Conservation (phyloP, 345 rosid species). For the Camelina sativa region DNA sequence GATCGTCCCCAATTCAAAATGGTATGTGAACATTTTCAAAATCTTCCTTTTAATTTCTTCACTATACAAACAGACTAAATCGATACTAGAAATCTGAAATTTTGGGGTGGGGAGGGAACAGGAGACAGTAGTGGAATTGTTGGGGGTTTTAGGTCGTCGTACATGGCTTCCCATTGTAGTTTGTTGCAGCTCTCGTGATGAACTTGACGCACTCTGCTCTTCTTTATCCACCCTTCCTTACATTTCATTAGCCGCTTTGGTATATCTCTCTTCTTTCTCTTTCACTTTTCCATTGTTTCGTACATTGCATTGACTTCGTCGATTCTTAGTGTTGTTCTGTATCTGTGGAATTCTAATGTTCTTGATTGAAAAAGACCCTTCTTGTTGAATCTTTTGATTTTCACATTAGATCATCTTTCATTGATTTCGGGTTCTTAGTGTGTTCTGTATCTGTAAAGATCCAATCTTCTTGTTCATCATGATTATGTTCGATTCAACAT, state of each 20-base stretch:
- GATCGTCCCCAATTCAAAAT: conserved; percentile 85
- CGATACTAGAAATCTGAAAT: not conserved
- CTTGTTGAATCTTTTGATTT: not conserved
- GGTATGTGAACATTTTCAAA: conserved; percentile 44
- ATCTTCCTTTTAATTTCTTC: not conserved
- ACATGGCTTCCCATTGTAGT: conserved; percentile 74
- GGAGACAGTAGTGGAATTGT: conserved; percentile 77
- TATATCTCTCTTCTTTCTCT: conserved; percentile 46
- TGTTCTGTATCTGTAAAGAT: not conserved
- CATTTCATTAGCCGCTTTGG: conserved; percentile 72
- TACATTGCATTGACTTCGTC: not conserved
- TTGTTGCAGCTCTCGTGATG: conserved; percentile 92
- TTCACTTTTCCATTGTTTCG: not conserved
- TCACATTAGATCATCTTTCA: not conserved
- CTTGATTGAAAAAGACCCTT: not conserved
- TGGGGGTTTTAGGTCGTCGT: conserved; percentile 70
- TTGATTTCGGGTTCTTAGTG: not conserved
- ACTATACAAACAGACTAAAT: too few relatives aligned
- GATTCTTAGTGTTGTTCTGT: not conserved
- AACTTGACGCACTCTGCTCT: conserved; percentile 85
- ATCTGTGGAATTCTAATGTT: not conserved
- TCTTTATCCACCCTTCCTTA: conserved; percentile 73
- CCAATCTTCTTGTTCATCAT: conserved; percentile 5
- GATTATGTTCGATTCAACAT: not conserved
- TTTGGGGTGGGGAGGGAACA: conserved; percentile 26